Conservation (phyloP, 176 grass and related monocot genomes). For the Cocos nucifera region DNA sequence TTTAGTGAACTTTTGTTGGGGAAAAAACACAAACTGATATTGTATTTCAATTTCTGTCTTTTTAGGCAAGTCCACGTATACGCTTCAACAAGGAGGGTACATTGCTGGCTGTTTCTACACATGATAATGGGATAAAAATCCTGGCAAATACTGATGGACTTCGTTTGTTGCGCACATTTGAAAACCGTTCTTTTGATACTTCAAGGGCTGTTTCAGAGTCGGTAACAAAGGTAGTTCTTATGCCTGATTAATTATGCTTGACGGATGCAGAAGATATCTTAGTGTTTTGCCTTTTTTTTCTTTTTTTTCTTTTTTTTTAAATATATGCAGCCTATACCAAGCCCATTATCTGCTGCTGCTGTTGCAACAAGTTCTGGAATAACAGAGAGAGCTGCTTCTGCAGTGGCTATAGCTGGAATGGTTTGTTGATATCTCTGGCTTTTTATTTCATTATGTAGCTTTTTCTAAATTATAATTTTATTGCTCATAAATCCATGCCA, state of each 20-base stretch:
- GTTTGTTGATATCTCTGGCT: slow-evolving; percentile 25
- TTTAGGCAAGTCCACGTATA: slow-evolving; percentile 76
- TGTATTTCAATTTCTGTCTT: neutral
- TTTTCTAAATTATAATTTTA: neutral
- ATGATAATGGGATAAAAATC: slow-evolving; percentile 94
- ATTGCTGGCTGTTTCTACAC: slow-evolving; percentile 77
- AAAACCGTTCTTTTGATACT: slow-evolving; percentile 90
- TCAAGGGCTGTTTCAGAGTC: slow-evolving; percentile 63
- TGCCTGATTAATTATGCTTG: neutral
- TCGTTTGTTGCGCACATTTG: slow-evolving; percentile 63
- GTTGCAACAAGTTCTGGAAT: slow-evolving; percentile 59
- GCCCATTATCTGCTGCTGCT: slow-evolving; percentile 57
- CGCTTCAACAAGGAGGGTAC: slow-evolving; percentile 96
- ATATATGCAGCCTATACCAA: slow-evolving; percentile 89
- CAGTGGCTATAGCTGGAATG: slow-evolving; percentile 56
- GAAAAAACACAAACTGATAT: no score
- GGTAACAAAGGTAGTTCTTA: slow-evolving; percentile 58
- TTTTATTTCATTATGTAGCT: neutral
- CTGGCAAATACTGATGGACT: slow-evolving; percentile 87
- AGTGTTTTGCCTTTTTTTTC: slow-evolving; percentile 12
- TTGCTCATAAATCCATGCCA: neutral
- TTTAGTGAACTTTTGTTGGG: no score
- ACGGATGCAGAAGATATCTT: neutral
- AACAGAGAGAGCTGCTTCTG: slow-evolving; percentile 34
- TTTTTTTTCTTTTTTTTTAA: no score